Evolutionary conservation across 768 basidiomycete species (phyloP).

Genomic region (Agrocybe praecox): DNA sequence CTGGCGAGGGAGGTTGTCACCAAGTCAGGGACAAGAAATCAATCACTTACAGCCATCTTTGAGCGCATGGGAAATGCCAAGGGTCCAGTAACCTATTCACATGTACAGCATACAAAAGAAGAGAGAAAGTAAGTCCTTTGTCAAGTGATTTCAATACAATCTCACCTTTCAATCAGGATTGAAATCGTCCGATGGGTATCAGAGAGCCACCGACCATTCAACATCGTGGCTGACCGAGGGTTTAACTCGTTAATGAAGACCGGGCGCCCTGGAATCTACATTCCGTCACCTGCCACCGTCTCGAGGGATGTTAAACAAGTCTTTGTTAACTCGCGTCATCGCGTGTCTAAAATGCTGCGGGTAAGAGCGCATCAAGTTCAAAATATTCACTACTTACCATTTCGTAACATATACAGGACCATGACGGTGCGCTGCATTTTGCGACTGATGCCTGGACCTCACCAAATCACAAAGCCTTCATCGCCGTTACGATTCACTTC

Average conservation of each 20-base stretch:
- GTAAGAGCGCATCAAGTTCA: background rate
- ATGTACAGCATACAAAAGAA: background rate
- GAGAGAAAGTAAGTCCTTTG: background rate
- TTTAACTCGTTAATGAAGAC: background rate
- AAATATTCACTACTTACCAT: background rate
- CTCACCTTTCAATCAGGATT: background rate
- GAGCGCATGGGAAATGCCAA: background rate
- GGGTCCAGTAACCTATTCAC: background rate
- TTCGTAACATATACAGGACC: background rate
- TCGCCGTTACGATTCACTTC: background rate
- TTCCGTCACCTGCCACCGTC: background rate
- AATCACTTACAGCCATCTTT: background rate
- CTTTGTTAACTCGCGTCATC: background rate
- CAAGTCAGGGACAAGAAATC: background rate
- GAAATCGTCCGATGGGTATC: background rate
- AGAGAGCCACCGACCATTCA: background rate
- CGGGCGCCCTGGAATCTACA: background rate
- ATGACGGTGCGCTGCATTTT: background rate
- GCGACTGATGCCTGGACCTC: background rate
- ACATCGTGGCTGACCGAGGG: background rate
- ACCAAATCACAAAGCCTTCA: background rate
- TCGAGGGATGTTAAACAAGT: background rate
- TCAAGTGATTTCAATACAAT: too few species aligned
- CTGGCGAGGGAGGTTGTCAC: background rate
- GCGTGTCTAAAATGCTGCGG: background rate